A percentile compares a stretch with the other conserved stretches of the same genome.
Evolutionary conservation across 2,329 filamentous ascomycete genomes (phyloP).

Genomic region (Juglanconis sp.): DNA sequence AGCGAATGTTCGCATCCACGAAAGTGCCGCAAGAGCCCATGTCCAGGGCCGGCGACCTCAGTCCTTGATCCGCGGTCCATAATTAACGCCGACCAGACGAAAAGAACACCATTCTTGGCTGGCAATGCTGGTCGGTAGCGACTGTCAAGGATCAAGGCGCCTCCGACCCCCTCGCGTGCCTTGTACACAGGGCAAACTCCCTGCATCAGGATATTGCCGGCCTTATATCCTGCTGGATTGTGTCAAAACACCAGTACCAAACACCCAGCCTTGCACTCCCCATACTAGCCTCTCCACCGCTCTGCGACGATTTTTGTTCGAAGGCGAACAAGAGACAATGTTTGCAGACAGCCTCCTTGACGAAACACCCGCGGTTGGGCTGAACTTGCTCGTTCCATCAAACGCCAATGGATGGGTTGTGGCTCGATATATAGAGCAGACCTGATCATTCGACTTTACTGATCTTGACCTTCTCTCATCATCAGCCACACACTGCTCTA

Average conservation of each 20-base stretch:
- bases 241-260: slow-evolving; percentile 3
- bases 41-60: too few relatives aligned
- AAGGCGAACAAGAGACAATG: slow-evolving; percentile 8
- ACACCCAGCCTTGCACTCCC: slow-evolving; percentile 1
- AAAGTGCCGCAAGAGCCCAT: background rate
- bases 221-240: slow-evolving; percentile 1
- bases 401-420: background rate
- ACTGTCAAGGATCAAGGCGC: background rate
- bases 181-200: background rate
- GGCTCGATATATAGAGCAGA: slow-evolving; percentile 8
- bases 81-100: background rate
- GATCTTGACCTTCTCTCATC: slow-evolving; percentile 1
- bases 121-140: background rate
- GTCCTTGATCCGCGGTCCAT: background rate
- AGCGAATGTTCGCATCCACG: background rate
- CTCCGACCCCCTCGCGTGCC: background rate
- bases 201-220: slow-evolving; percentile 1
- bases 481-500: slow-evolving; percentile 12
- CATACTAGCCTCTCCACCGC: slow-evolving; percentile 10
- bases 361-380: slow-evolving; percentile 13
- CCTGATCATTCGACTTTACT: slow-evolving; percentile 5
- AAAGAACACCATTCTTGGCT: background rate
- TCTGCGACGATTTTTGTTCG: slow-evolving; percentile 16
- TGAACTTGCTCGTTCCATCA: background rate
- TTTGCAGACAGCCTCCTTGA: slow-evolving; percentile 10